Percentiles rank a stretch among this genome's conserved stretches.
These are phyloP conservation scores for Knoxia roxburghii DNA, from an alignment of 257 asterid genomes.

Conservation along the genomic window DNA sequence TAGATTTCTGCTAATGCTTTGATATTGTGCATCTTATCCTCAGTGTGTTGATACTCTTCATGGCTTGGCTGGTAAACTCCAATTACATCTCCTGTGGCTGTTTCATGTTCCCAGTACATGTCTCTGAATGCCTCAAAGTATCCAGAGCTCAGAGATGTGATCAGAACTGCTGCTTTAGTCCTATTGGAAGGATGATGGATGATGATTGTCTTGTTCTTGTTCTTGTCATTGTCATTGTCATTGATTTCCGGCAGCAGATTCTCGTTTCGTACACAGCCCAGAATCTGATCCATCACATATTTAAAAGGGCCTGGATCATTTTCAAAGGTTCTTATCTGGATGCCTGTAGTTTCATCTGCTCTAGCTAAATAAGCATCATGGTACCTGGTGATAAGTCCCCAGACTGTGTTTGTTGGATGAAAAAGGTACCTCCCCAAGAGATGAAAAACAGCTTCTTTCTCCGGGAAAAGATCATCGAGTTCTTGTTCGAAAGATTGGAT, in stretches of 20 bases:
- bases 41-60: conserved; percentile 53
- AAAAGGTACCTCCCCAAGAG: conserved; percentile 62
- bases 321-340: conserved; percentile 56
- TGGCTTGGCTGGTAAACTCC: conserved; percentile 67
- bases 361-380: conserved; percentile 51
- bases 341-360: conserved; percentile 56
- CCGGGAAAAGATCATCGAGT: conserved; percentile 49
- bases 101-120: conserved; percentile 58
- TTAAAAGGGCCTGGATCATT: conserved; percentile 30
- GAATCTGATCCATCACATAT: conserved; percentile 53
- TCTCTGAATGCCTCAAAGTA: conserved; percentile 50
- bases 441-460: conserved; percentile 65
- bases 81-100: too few relatives aligned
- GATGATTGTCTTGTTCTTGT: too few relatives aligned
- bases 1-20: conserved; percentile 85
- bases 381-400: conserved; percentile 72
- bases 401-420: conserved; percentile 68
- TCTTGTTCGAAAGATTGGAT: conserved; percentile 56
- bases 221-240: too few relatives aligned
- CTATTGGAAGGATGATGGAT: conserved; percentile 1
- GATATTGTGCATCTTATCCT: conserved; percentile 42
- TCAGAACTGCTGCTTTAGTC: conserved; percentile 38
- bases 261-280: conserved; percentile 50
- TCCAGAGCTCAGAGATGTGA: conserved; percentile 53
- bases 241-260: conserved; percentile 18